Evolutionary conservation across 2,329 filamentous ascomycete genomes (phyloP).

Genomic region (Microcyclospora tardicrescens): DNA sequence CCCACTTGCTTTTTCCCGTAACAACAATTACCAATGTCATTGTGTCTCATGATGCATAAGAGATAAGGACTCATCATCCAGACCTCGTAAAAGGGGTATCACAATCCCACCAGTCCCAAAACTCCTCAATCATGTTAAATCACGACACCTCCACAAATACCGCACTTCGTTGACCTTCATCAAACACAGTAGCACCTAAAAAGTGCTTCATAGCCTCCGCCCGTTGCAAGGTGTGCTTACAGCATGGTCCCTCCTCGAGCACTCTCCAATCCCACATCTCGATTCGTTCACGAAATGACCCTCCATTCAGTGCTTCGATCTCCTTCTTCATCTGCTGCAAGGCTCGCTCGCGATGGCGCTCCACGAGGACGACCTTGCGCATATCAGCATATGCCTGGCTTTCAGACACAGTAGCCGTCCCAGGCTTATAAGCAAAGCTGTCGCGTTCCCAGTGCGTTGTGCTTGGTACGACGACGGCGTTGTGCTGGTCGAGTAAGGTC

Average conservation of each 20-base stretch:
- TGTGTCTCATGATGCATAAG: no score
- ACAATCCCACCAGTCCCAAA: no score
- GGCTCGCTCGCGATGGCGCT: slow-evolving; percentile 11
- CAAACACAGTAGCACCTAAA: slow-evolving; percentile 18
- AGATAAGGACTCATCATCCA: no score
- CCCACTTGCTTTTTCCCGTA: no score
- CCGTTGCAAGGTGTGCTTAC: slow-evolving; percentile 6
- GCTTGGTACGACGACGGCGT: slow-evolving; percentile 2
- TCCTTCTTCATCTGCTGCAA: slow-evolving; percentile 7
- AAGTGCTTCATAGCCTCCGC: slow-evolving; percentile 12
- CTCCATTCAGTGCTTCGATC: slow-evolving; percentile 13
- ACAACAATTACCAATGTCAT: no score
- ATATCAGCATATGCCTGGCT: slow-evolving; percentile 20
- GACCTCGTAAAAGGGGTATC: no score
- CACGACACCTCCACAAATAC: slow-evolving; percentile 8
- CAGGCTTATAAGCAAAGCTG: slow-evolving; percentile 10
- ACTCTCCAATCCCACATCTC: slow-evolving; percentile 23
- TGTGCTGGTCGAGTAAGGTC: slow-evolving; percentile 15
- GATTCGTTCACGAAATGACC: slow-evolving; percentile 15
- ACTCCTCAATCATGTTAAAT: no score
- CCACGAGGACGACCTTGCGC: slow-evolving; percentile 22
- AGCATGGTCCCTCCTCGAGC: slow-evolving; percentile 11
- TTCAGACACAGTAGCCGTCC: slow-evolving; percentile 16
- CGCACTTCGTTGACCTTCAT: slow-evolving; percentile 9
- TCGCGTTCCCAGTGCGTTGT: slow-evolving; percentile 21